Evolutionary conservation across 306 rosid species (phyloP).

Genomic region (Cicer pinnatifidum): DNA sequence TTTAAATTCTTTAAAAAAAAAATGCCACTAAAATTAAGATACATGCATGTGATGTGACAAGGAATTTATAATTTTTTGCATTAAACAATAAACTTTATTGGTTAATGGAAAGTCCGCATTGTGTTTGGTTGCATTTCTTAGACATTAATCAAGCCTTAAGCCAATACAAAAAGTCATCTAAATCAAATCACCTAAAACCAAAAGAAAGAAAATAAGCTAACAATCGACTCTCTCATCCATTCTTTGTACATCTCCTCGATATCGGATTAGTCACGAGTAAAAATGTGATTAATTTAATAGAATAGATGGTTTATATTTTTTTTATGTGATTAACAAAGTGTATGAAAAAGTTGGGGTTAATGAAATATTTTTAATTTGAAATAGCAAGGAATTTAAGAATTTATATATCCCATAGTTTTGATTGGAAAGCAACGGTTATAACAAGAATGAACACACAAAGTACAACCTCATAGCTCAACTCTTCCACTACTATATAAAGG

Average conservation of each 20-base stretch:
- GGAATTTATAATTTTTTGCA: background rate
- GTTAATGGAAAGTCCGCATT: constrained; percentile 37
- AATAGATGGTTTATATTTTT: too few relatives aligned
- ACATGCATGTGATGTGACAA: constrained; percentile 7
- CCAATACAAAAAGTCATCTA: constrained; percentile 3
- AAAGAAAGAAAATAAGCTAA: background rate
- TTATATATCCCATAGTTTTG: too few relatives aligned
- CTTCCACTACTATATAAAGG: constrained; percentile 53
- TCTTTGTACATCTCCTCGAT: too few relatives aligned
- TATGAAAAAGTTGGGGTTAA: too few relatives aligned
- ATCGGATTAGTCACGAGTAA: too few relatives aligned
- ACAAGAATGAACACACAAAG: too few relatives aligned
- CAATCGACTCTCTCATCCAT: too few relatives aligned
- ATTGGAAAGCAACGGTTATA: too few relatives aligned
- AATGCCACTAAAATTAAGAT: background rate
- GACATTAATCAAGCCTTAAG: constrained; percentile 35
- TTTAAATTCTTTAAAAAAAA: background rate
- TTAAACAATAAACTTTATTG: constrained; percentile 14
- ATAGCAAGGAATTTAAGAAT: too few relatives aligned
- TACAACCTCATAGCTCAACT: background rate
- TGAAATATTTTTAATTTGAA: too few relatives aligned
- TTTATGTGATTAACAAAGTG: too few relatives aligned
- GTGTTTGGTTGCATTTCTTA: constrained; percentile 8
- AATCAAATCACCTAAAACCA: background rate
- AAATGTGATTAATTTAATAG: too few relatives aligned